Conservation (phyloP, 108 stramenopile species). For the Pelagomonas calceolata region DNA sequence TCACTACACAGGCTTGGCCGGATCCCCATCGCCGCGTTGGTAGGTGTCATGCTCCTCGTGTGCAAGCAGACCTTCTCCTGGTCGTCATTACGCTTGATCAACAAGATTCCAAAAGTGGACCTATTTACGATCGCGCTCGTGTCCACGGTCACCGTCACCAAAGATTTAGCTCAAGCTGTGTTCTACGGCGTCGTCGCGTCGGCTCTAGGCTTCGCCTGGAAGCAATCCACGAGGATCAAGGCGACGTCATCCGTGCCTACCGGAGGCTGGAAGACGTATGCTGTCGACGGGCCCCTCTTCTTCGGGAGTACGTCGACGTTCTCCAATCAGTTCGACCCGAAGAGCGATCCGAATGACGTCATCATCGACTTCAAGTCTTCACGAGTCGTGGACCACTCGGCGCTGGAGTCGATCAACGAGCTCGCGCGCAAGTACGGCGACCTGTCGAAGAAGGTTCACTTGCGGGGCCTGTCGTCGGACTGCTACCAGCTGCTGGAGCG, state of each 20-base stretch:
- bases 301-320: constrained; percentile 58
- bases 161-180: constrained; percentile 62
- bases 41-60: constrained; percentile 63
- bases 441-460: constrained; percentile 45
- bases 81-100: constrained; percentile 48
- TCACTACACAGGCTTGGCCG: too few species aligned
- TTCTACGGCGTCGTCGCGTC: constrained; percentile 47
- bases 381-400: constrained; percentile 58
- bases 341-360: constrained; percentile 50
- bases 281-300: constrained; percentile 63
- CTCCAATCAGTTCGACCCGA: constrained; percentile 37
- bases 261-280: constrained; percentile 27
- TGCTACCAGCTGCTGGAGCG: constrained; percentile 34
- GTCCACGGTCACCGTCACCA: constrained; percentile 42
- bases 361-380: constrained; percentile 58
- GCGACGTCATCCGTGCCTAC: constrained; percentile 4
- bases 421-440: constrained; percentile 47
- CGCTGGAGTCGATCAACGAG: constrained; percentile 52
- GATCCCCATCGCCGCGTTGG: constrained; percentile 53
- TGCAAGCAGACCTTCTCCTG: constrained; percentile 67
- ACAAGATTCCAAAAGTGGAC: constrained; percentile 61
- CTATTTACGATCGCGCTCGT: constrained; percentile 55
- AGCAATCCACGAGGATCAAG: constrained; percentile 45
- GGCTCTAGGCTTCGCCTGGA: constrained; percentile 64
- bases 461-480: constrained; percentile 46